Base-by-base conservation (phyloP, 371 early-diverging fungal species). In the Dichotomocladium elegans region DNA sequence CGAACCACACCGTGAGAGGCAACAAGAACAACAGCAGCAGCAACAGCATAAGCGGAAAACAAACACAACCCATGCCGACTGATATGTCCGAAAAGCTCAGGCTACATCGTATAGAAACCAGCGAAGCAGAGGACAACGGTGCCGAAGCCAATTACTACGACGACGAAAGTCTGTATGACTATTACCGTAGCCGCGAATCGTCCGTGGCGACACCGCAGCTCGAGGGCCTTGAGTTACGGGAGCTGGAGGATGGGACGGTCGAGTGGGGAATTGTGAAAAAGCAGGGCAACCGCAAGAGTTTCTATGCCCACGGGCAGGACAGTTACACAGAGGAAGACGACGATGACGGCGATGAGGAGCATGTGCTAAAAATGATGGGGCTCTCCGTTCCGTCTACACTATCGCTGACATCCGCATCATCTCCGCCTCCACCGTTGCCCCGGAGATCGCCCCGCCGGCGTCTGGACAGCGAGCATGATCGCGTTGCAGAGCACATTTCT, bases 181-280 rank as follows among this genome's bases (percentile, higher is more conserved):
- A 55, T 34, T 60, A 60, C 33, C 37, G 45, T 14, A 35, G 40
- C 24, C 40, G 51, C 15, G 49, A 45, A 26, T 49, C 49, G 33
- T 14, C 19, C 11, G 34, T 29, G 29, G 19, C 35, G 26, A 15
- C 17, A 9, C 44, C 52, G 15, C 53, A 47, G 3, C 27, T 65
- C 21, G 54, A 65, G 26, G 66, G 66, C 11, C 46, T 65, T 31
- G 66, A 65, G 49, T 54, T 65, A 26, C 66, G 66, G 4, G 66
- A 65, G 40, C 52, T 60, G 55, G 61, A 57, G 15, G 66, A 65
- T 37, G 66, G 66, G 10, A 29, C 60, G 4, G 58, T 65, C n/a
- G 58, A 57, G 12, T 65, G 61, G 57, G 66, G 66, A 11, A 57
- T 65, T 41, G 66, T 65, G 25, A 60, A 60, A 35, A 60, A 60